phyloP scores from a whole-genome alignment of 768 basidiomycete species.

The Pholiota conissans region DNA sequence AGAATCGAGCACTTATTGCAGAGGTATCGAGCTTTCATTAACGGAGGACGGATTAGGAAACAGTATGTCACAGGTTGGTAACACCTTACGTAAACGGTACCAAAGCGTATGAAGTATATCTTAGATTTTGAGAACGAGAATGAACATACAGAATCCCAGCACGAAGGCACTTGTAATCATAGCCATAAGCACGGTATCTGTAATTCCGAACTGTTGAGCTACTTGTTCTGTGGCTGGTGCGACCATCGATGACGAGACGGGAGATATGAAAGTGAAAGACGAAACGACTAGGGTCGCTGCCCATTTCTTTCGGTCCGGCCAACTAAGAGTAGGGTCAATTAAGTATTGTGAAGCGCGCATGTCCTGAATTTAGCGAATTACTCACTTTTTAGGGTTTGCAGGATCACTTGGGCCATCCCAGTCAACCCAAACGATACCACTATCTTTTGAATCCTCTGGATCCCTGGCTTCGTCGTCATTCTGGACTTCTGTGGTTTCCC shows the following conservation, averaged over 20 bases:
- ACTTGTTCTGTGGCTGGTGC: conserved; percentile 61
- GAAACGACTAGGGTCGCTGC: conserved; percentile 64
- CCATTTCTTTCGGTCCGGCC: conserved; percentile 63
- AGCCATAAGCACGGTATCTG: conserved; percentile 44
- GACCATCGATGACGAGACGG: conserved; percentile 73
- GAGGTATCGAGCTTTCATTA: too few relatives aligned
- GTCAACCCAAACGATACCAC: conserved; percentile 40
- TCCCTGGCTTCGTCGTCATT: too few relatives aligned
- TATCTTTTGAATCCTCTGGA: background rate
- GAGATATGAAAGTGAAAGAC: conserved; percentile 65
- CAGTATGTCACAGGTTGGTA: too few relatives aligned
- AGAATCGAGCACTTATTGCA: too few relatives aligned
- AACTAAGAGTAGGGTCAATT: too few relatives aligned
- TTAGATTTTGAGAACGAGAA: background rate
- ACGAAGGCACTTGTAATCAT: conserved; percentile 58
- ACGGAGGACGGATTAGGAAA: too few relatives aligned
- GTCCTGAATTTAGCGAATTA: too few relatives aligned
- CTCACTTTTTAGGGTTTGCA: conserved; percentile 60
- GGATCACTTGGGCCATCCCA: conserved; percentile 68
- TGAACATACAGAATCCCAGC: conserved; percentile 52
- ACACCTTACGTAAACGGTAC: too few relatives aligned
- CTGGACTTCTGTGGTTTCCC: background rate
- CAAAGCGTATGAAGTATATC: too few relatives aligned
- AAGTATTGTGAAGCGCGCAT: too few relatives aligned
- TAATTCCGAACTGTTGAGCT: conserved; percentile 56